Evolutionary conservation across 2,329 filamentous ascomycete species (phyloP).

Genomic region (Colletotrichum truncatum): DNA sequence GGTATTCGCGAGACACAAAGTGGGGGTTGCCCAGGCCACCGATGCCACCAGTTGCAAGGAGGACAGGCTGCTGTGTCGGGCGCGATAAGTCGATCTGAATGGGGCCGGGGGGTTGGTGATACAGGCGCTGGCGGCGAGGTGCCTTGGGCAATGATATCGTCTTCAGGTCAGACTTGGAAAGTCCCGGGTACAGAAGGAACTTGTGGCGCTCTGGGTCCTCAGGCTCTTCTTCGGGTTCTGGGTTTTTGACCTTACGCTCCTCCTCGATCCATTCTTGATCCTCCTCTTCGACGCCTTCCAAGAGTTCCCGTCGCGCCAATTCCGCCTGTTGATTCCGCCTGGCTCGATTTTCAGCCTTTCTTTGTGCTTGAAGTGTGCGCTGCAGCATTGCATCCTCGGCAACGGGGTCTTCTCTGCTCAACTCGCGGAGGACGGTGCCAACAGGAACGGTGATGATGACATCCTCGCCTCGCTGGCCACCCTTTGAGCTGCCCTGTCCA

Average conservation of each 20-base stretch:
- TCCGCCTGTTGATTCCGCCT: constrained; percentile 19
- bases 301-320: constrained; percentile 27
- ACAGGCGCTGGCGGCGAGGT: constrained; percentile 60
- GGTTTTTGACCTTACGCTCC: not conserved
- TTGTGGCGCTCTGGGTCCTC: constrained; percentile 69
- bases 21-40: constrained; percentile 95
- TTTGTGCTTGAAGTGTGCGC: constrained; percentile 22
- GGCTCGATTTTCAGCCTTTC: constrained; percentile 18
- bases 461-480: constrained; percentile 86
- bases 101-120: constrained; percentile 76
- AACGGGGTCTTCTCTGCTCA: constrained; percentile 80
- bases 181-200: constrained; percentile 87
- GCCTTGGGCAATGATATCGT: constrained; percentile 59
- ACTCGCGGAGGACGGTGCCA: constrained; percentile 87
- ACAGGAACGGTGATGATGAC: constrained; percentile 90
- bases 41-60: constrained; percentile 87
- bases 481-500: constrained; percentile 77
- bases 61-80: constrained; percentile 83
- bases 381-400: constrained; percentile 65
- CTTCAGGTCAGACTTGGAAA: constrained; percentile 74
- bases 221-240: constrained; percentile 39
- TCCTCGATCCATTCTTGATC: constrained; percentile 8
- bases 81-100: constrained; percentile 78
- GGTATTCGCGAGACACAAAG: constrained; percentile 80
- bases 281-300: constrained; percentile 17